Conservation (phyloP, 352 stramenopile genomes). For the Aphanomyces euteiches region DNA sequence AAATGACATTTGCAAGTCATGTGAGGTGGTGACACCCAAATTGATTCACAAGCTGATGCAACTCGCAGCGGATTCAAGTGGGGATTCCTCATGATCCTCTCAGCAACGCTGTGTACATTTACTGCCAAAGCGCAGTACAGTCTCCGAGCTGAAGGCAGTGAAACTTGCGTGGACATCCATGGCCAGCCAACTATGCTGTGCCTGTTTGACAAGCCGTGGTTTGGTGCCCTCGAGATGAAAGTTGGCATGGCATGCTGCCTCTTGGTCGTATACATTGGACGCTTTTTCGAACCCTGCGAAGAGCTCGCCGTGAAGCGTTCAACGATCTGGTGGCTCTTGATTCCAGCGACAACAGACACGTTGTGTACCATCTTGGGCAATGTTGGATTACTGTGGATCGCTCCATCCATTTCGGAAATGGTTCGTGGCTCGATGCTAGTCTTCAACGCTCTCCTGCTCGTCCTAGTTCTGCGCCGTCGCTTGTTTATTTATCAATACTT, state of each 20-base stretch:
- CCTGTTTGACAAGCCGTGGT: constrained; percentile 31
- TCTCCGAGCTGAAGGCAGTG: not conserved
- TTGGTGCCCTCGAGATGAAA: constrained; percentile 30
- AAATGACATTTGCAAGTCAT: no score
- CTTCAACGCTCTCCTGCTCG: constrained; percentile 38
- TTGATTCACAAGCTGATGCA: no score
- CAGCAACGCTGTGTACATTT: not conserved
- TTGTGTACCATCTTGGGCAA: constrained; percentile 38
- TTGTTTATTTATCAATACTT: constrained; percentile 39
- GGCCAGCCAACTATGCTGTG: not conserved
- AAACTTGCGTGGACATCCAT: constrained; percentile 31
- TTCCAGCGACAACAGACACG: constrained; percentile 39
- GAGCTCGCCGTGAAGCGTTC: constrained; percentile 34
- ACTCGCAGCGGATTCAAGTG: constrained; percentile 46
- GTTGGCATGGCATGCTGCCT: constrained; percentile 25
- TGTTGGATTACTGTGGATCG: constrained; percentile 39
- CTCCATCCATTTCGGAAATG: constrained; percentile 43
- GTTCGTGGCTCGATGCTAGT: constrained; percentile 40
- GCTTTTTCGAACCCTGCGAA: not conserved
- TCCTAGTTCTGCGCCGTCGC: constrained; percentile 38
- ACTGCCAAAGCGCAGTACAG: constrained; percentile 19
- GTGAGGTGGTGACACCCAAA: no score
- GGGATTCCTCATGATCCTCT: constrained; percentile 40
- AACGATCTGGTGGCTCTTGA: constrained; percentile 22
- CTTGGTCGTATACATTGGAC: not conserved